Evolutionary conservation across 768 basidiomycete genomes (phyloP).

Genomic region (Flagelloscypha sp.): DNA sequence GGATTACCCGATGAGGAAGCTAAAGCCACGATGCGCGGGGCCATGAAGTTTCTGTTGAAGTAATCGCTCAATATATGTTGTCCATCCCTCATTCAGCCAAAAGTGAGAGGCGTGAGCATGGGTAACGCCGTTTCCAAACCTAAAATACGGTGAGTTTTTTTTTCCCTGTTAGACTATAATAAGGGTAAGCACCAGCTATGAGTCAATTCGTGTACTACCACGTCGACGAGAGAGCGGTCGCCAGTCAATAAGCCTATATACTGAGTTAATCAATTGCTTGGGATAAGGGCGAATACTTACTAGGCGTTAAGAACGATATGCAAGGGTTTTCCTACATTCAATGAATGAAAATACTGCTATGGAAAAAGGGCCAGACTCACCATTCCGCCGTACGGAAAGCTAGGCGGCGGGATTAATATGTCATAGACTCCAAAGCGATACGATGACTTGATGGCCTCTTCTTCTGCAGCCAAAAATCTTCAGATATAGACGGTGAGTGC

Average conservation of each 20-base stretch:
- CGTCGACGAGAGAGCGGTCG: conserved; percentile 80
- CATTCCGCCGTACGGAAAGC: conserved; percentile 93
- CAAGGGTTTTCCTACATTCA: conserved; percentile 65
- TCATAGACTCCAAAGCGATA: conserved; percentile 90
- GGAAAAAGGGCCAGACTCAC: conserved; percentile 28
- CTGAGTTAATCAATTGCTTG: not conserved
- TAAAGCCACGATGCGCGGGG: conserved; percentile 71
- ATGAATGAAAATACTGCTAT: not conserved
- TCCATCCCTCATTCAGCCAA: conserved; percentile 93
- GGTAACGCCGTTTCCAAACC: too few species aligned
- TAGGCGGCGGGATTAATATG: conserved; percentile 78
- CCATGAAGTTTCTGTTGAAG: conserved; percentile 63
- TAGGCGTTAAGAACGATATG: conserved; percentile 82
- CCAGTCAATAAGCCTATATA: conserved; percentile 72
- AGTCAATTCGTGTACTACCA: conserved; percentile 79
- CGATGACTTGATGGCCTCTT: conserved; percentile 64
- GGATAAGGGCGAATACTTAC: conserved; percentile 27
- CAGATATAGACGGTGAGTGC: not conserved
- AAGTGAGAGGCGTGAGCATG: conserved; percentile 73
- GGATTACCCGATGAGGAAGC: conserved; percentile 71
- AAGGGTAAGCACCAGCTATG: conserved; percentile 92
- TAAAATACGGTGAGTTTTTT: too few species aligned
- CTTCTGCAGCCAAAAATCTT: conserved; percentile 70
- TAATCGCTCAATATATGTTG: conserved; percentile 85
- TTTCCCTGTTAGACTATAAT: too few species aligned